Evolutionary conservation across 2,329 filamentous ascomycete species (phyloP).

Genomic region (Setomelanomma holmii): DNA sequence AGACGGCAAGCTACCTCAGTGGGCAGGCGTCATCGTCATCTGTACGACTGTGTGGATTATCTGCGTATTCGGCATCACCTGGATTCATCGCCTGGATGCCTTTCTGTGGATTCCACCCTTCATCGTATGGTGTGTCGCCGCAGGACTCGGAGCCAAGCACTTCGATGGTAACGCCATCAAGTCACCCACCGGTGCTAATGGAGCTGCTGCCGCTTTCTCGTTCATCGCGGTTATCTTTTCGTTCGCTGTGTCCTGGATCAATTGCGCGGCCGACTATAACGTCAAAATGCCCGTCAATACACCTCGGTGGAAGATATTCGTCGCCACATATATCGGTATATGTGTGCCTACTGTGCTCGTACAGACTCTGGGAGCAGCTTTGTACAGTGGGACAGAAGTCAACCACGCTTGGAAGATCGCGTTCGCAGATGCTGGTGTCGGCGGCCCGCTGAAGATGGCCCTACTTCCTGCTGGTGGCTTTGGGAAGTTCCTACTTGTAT

Average conservation of each 20-base stretch:
- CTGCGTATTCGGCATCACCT: constrained; percentile 47
- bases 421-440: constrained; percentile 34
- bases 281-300: constrained; percentile 49
- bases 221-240: constrained; percentile 49
- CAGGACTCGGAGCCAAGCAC: constrained; percentile 45
- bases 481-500: constrained; percentile 45
- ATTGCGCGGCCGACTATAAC: constrained; percentile 50
- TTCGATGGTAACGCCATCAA: constrained; percentile 37
- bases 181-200: constrained; percentile 32
- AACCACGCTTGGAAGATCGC: constrained; percentile 36
- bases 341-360: constrained; percentile 42
- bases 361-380: constrained; percentile 41
- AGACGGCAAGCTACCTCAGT: constrained; percentile 45
- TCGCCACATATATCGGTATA: constrained; percentile 40
- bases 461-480: constrained; percentile 43
- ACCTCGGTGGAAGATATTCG: constrained; percentile 33
- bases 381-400: constrained; percentile 40
- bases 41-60: constrained; percentile 48
- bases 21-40: constrained; percentile 49
- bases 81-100: constrained; percentile 49
- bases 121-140: constrained; percentile 49
- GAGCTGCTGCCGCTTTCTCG: constrained; percentile 43
- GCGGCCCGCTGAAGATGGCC: constrained; percentile 42
- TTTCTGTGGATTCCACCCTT: constrained; percentile 49
- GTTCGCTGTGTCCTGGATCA: constrained; percentile 49